Conservation (phyloP, 768 basidiomycete genomes). For the Piloderma croceum region DNA sequence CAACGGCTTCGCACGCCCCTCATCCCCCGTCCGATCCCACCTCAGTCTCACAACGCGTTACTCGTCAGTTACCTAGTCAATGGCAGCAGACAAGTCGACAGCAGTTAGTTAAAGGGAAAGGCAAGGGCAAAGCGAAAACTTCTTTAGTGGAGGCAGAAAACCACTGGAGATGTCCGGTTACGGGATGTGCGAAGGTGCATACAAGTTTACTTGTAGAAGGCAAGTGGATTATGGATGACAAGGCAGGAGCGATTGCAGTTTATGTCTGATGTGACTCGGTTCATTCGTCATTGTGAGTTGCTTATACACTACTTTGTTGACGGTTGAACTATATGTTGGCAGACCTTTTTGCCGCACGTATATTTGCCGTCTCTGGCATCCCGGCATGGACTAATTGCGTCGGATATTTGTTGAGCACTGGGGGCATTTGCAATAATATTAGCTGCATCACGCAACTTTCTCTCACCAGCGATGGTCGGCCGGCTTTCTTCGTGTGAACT, state of each 20-base stretch:
- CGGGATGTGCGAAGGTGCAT: slow-evolving; percentile 49
- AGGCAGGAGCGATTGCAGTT: slow-evolving; percentile 33
- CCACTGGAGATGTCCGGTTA: slow-evolving; percentile 63
- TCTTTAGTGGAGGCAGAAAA: slow-evolving; percentile 41
- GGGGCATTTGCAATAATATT: not conserved
- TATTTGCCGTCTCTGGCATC: too few relatives aligned
- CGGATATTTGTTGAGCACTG: not conserved
- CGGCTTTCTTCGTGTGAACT: too few relatives aligned
- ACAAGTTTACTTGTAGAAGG: slow-evolving; percentile 53
- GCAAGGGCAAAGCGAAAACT: slow-evolving; percentile 19
- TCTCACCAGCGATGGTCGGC: not conserved
- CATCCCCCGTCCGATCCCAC: not conserved
- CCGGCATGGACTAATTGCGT: not conserved
- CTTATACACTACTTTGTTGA: not conserved
- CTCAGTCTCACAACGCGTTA: slow-evolving; percentile 3
- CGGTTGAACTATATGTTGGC: not conserved
- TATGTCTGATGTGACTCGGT: slow-evolving; percentile 30
- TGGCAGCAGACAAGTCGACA: slow-evolving; percentile 4
- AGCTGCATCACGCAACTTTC: not conserved
- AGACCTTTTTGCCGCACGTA: too few relatives aligned
- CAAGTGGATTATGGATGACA: slow-evolving; percentile 55
- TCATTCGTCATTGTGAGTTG: not conserved
- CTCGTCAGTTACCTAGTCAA: slow-evolving; percentile 3
- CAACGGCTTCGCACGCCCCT: slow-evolving; percentile 7
- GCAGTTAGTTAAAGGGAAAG: slow-evolving; percentile 18